These are phyloP conservation scores for Boletus sp. DNA, from an alignment of 768 basidiomycete species.

Conservation along the genomic window DNA sequence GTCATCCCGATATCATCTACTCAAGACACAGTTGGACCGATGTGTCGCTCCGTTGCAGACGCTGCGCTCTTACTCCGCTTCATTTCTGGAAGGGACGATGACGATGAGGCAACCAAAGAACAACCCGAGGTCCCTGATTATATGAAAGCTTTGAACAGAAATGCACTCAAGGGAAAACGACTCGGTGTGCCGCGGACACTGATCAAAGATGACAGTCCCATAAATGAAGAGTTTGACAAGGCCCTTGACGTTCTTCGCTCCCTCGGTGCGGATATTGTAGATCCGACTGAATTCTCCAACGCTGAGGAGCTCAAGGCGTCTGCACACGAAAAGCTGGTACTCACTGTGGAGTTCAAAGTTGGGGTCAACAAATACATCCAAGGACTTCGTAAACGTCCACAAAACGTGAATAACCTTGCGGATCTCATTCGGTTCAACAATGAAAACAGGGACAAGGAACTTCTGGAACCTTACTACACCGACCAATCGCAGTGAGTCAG, in stretches of 20 bases:
- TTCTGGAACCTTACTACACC: conserved; percentile 32
- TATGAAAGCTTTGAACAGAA: conserved; percentile 45
- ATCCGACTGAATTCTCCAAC: conserved; percentile 59
- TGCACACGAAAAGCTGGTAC: conserved; percentile 49
- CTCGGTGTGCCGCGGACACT: conserved; percentile 51
- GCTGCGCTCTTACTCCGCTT: conserved; percentile 51
- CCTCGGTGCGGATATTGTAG: conserved; percentile 51
- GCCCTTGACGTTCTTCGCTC: conserved; percentile 35
- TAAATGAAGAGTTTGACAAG: conserved; percentile 37
- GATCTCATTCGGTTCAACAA: conserved; percentile 58
- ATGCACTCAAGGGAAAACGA: conserved; percentile 48
- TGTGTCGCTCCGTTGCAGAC: conserved; percentile 52
- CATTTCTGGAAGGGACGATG: conserved; percentile 52
- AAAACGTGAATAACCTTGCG: conserved; percentile 51
- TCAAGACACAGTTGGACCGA: conserved; percentile 59
- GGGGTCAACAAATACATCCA: conserved; percentile 49
- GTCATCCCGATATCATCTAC: conserved; percentile 56
- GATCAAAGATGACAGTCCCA: conserved; percentile 18
- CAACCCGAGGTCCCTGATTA: conserved; percentile 59
- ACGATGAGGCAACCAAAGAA: conserved; percentile 49
- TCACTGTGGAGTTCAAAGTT: conserved; percentile 60
- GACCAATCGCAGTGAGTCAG: conserved; percentile 34
- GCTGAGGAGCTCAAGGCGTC: conserved; percentile 46
- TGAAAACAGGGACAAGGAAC: conserved; percentile 49
- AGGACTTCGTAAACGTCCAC: conserved; percentile 48